phyloP scores from a whole-genome alignment of 805 yeast species.

The Scheffersomyces ergatensis region DNA sequence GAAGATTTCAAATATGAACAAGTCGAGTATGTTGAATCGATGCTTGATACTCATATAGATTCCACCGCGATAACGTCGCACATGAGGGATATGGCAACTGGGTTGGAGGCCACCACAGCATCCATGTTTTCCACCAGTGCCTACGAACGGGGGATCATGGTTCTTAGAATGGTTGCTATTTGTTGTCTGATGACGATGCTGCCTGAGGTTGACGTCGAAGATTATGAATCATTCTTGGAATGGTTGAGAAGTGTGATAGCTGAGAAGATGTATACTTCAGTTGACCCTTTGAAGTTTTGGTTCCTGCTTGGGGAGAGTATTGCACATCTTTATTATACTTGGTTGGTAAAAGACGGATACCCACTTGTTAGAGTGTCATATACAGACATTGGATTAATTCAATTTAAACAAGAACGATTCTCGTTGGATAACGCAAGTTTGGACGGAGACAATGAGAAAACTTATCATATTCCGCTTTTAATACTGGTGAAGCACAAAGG shows the following conservation, averaged over 20 bases:
- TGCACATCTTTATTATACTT: constrained; percentile 52
- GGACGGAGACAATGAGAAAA: too few species aligned
- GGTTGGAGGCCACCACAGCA: constrained; percentile 17
- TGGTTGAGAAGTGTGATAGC: constrained; percentile 25
- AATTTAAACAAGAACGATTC: too few species aligned
- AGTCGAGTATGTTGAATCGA: constrained; percentile 17
- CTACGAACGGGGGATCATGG: constrained; percentile 60
- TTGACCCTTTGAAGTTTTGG: constrained; percentile 58
- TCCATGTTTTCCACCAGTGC: constrained; percentile 49
- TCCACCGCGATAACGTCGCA: too few species aligned
- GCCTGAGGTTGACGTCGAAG: constrained; percentile 3
- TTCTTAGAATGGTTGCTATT: constrained; percentile 47
- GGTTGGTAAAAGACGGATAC: constrained; percentile 60
- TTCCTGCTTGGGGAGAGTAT: constrained; percentile 42
- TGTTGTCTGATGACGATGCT: constrained; percentile 21
- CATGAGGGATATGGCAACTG: constrained; percentile 26
- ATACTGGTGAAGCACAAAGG: background rate
- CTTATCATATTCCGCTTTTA: too few species aligned
- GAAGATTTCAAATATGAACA: constrained; percentile 7
- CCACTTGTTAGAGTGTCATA: constrained; percentile 49
- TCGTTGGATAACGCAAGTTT: too few species aligned
- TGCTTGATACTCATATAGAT: too few species aligned
- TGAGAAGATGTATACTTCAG: constrained; percentile 28
- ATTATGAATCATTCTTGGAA: constrained; percentile 7
- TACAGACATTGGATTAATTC: too few species aligned